Conservation (phyloP, 2,329 filamentous ascomycete genomes). For the Epicoccum nigrum region DNA sequence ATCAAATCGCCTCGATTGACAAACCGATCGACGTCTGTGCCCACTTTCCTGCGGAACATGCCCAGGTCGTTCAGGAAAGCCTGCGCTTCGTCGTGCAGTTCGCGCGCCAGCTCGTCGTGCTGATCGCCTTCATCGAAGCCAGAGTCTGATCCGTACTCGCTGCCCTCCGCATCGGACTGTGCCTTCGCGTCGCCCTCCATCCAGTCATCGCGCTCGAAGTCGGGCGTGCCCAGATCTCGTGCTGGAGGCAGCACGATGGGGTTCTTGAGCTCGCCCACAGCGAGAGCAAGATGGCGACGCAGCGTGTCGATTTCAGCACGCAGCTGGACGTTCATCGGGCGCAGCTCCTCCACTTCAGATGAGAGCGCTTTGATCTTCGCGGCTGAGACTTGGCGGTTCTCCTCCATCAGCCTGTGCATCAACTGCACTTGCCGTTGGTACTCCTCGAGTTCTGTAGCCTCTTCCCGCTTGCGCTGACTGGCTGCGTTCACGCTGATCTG, state of each 20-base stretch:
- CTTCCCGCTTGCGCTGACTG: constrained; percentile 73
- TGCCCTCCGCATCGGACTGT: constrained; percentile 44
- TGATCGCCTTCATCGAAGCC: constrained; percentile 66
- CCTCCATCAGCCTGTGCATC: constrained; percentile 96
- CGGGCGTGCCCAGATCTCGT: constrained; percentile 31
- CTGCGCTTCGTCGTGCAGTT: constrained; percentile 85
- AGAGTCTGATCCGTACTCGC: constrained; percentile 49
- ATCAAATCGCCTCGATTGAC: constrained; percentile 33
- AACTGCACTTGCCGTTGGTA: constrained; percentile 89
- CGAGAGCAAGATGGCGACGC: constrained; percentile 84
- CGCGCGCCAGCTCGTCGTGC: constrained; percentile 58
- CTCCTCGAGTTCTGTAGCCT: constrained; percentile 85
- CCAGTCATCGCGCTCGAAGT: constrained; percentile 43
- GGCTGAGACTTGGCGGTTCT: constrained; percentile 85
- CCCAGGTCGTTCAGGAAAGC: constrained; percentile 80
- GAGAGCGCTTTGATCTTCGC: constrained; percentile 88
- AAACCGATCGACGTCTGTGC: constrained; percentile 77
- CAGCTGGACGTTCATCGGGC: constrained; percentile 64
- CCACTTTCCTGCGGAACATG: constrained; percentile 83
- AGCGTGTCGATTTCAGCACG: constrained; percentile 79
- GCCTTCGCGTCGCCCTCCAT: constrained; percentile 34
- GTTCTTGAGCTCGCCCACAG: constrained; percentile 84
- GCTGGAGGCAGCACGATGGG: constrained; percentile 71
- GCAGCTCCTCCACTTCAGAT: constrained; percentile 55
- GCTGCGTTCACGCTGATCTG: constrained; percentile 73